Conservation (phyloP, 108 stramenopile species). For the Epithemia pelagica region DNA sequence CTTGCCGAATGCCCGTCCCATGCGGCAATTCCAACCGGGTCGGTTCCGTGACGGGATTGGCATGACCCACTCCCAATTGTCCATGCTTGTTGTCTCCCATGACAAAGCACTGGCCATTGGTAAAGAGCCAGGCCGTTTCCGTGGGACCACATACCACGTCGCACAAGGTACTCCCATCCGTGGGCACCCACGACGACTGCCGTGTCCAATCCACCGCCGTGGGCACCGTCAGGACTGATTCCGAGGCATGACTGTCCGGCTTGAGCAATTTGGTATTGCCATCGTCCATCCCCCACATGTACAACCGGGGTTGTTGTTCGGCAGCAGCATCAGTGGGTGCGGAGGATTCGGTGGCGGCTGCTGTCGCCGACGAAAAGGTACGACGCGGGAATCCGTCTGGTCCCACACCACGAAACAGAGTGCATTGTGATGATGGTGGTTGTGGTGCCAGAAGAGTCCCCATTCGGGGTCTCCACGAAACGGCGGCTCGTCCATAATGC, state of each 20-base stretch:
- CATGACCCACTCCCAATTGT: slow-evolving; percentile 58
- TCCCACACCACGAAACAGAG: too few species aligned
- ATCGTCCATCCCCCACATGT: slow-evolving; percentile 5
- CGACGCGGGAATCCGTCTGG: not conserved
- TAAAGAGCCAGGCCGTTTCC: slow-evolving; percentile 45
- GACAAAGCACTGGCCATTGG: slow-evolving; percentile 49
- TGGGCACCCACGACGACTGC: not conserved
- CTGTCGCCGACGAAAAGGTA: not conserved
- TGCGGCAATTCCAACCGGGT: slow-evolving; percentile 16
- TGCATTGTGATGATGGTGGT: too few species aligned
- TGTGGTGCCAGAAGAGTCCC: too few species aligned
- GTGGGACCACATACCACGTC: slow-evolving; percentile 54
- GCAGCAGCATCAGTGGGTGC: not conserved
- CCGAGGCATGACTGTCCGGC: not conserved
- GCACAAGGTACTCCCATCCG: not conserved
- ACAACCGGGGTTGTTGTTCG: not conserved
- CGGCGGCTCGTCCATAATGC: too few species aligned
- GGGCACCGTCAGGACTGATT: not conserved
- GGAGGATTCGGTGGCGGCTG: not conserved
- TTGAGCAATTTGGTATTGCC: not conserved
- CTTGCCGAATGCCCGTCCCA: slow-evolving; percentile 21
- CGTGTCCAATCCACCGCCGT: not conserved
- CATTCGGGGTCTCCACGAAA: too few species aligned
- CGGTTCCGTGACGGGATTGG: slow-evolving; percentile 23
- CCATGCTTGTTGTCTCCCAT: slow-evolving; percentile 66